Percentiles rank a stretch among this genome's conserved stretches.
Evolutionary conservation across 2,329 filamentous ascomycete species (phyloP).

Genomic region (Colletotrichum euphorbiae): DNA sequence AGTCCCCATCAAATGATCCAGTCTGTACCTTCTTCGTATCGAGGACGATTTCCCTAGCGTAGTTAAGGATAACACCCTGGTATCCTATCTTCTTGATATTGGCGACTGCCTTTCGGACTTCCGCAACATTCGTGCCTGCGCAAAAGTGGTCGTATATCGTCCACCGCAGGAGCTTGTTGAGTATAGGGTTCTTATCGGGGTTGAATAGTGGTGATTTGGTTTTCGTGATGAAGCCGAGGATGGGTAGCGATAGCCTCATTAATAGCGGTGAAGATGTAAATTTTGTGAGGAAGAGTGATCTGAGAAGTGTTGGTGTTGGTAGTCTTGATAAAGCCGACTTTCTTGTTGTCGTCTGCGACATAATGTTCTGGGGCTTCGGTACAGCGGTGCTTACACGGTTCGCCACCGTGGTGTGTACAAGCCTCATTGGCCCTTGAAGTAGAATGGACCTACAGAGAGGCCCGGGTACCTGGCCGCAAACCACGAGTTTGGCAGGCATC

Average conservation of each 20-base stretch:
- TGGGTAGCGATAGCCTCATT: constrained; percentile 26
- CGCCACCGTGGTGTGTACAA: constrained; percentile 24
- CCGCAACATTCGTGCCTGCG: constrained; percentile 77
- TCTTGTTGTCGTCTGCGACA: not conserved
- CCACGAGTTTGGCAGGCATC: constrained; percentile 25
- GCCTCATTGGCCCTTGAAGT: constrained; percentile 17
- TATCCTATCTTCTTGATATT: constrained; percentile 81
- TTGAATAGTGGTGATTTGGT: constrained; percentile 57
- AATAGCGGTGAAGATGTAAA: constrained; percentile 29
- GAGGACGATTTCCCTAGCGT: constrained; percentile 85
- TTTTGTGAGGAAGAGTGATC: constrained; percentile 30
- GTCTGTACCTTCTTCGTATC: constrained; percentile 58
- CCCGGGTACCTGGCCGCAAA: constrained; percentile 9
- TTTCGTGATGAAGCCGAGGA: constrained; percentile 31
- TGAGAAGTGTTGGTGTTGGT: constrained; percentile 11
- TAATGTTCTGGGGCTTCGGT: not conserved
- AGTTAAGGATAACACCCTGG: constrained; percentile 85
- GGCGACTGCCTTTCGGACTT: constrained; percentile 75
- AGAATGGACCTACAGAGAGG: constrained; percentile 25
- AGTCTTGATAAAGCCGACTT: constrained; percentile 28
- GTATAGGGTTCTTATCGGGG: constrained; percentile 79
- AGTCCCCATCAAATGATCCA: constrained; percentile 58
- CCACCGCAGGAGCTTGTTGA: constrained; percentile 78
- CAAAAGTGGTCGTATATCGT: constrained; percentile 95
- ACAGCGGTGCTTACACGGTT: constrained; percentile 10